Percentiles rank a stretch among this genome's conserved stretches.
These are phyloP conservation scores for Saksenaea vasiformis DNA, from an alignment of 371 early-diverging fungal species.

Conservation along the genomic window DNA sequence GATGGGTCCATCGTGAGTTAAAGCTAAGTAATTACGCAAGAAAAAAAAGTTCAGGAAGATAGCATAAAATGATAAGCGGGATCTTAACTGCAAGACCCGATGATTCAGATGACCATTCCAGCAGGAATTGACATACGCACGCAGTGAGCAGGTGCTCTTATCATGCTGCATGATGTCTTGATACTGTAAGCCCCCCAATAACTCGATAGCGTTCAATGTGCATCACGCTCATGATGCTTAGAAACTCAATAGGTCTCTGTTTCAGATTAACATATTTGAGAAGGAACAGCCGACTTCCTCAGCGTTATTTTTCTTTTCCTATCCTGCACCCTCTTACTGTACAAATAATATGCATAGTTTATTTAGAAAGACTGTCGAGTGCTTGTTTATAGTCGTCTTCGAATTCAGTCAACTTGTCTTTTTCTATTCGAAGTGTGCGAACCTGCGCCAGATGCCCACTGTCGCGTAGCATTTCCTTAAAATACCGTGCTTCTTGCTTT, in stretches of 20 bases:
- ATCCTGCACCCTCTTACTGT: too few species aligned
- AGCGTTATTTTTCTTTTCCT: too few species aligned
- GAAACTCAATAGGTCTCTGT: too few species aligned
- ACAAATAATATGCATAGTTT: neutral
- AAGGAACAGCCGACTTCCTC: too few species aligned
- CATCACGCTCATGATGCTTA: too few species aligned
- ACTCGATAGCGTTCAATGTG: too few species aligned
- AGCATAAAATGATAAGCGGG: neutral
- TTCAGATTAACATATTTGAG: too few species aligned
- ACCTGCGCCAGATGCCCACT: conserved; percentile 68
- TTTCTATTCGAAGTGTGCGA: conserved; percentile 45
- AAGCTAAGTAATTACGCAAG: neutral
- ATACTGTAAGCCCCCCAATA: too few species aligned
- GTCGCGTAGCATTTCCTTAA: conserved; percentile 75
- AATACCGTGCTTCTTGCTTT: conserved; percentile 73
- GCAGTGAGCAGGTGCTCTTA: too few species aligned
- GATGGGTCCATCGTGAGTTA: neutral
- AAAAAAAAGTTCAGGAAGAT: neutral
- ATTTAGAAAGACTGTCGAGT: conserved; percentile 13
- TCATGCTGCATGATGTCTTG: too few species aligned
- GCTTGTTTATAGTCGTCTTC: conserved; percentile 32
- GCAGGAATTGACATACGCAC: neutral
- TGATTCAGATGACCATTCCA: neutral
- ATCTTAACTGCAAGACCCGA: neutral
- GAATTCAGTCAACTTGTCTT: conserved; percentile 28